A percentile compares a stretch with the other conserved stretches of the same genome.
phyloP scores from a whole-genome alignment of 192 early-diverging fungal species.

The Phycomyces blakesleeanus region DNA sequence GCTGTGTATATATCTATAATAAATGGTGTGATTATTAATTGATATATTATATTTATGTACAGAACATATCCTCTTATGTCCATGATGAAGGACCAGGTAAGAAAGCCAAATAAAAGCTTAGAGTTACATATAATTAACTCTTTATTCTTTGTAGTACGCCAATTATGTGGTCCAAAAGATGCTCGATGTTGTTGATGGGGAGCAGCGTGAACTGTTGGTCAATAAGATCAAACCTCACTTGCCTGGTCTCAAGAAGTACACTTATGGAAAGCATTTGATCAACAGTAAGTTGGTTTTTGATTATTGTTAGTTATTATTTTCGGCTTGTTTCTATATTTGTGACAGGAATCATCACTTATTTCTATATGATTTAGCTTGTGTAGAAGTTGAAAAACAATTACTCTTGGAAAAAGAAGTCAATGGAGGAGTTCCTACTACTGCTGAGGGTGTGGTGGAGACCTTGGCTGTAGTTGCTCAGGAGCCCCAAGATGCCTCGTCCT shows the following conservation, averaged over 20 bases:
- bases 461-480: background rate
- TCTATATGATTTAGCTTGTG: too few species aligned
- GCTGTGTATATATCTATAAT: background rate
- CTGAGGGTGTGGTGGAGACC: background rate
- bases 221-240: conserved; percentile 88
- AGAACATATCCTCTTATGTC: conserved; percentile 78
- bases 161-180: conserved; percentile 99
- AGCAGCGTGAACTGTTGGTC: conserved; percentile 82
- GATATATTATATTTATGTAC: background rate
- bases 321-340: background rate
- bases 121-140: background rate
- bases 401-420: background rate
- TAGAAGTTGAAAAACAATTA: background rate
- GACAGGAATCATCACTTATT: background rate
- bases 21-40: background rate
- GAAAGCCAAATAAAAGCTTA: background rate
- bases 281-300: conserved; percentile 48
- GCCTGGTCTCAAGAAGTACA: conserved; percentile 88
- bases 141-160: conserved; percentile 57
- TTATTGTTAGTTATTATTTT: background rate
- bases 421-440: background rate
- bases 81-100: conserved; percentile 97
- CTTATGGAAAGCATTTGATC: conserved; percentile 96
- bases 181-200: conserved; percentile 92
- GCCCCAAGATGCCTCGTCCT: background rate